Conservation (phyloP, 2,329 filamentous ascomycete species). For the Proliferodiscus dingleyae region DNA sequence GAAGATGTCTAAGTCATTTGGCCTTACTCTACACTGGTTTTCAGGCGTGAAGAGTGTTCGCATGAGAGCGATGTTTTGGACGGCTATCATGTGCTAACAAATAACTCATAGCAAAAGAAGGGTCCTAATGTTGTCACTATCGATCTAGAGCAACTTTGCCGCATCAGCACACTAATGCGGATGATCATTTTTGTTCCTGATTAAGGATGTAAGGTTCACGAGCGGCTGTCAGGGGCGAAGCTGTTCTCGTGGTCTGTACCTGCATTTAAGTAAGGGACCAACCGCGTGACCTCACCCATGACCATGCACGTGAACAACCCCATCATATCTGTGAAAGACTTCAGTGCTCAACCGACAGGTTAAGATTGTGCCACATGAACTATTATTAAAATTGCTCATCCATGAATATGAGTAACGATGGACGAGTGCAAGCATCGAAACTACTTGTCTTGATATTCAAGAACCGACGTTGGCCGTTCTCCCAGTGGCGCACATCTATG, state of each 20-base stretch:
- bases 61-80: neutral
- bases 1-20: neutral
- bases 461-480: too few species aligned
- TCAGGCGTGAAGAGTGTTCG: neutral
- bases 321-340: too few species aligned
- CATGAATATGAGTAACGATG: too few species aligned
- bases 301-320: too few species aligned
- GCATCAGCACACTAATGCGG: constrained; percentile 1
- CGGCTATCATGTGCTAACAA: neutral
- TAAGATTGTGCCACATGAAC: too few species aligned
- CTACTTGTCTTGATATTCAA: too few species aligned
- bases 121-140: neutral
- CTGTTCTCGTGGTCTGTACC: neutral
- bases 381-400: too few species aligned
- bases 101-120: neutral
- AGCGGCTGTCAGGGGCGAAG: neutral
- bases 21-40: neutral
- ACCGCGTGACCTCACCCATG: neutral
- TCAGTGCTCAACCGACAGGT: too few species aligned
- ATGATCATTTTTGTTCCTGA: neutral
- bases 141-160: neutral
- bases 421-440: too few species aligned
- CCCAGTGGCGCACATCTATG: too few species aligned
- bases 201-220: neutral
- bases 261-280: neutral